Base-by-base conservation (phyloP, 495 filamentous ascomycete genomes). In the Talaromyces nanjingensis region DNA sequence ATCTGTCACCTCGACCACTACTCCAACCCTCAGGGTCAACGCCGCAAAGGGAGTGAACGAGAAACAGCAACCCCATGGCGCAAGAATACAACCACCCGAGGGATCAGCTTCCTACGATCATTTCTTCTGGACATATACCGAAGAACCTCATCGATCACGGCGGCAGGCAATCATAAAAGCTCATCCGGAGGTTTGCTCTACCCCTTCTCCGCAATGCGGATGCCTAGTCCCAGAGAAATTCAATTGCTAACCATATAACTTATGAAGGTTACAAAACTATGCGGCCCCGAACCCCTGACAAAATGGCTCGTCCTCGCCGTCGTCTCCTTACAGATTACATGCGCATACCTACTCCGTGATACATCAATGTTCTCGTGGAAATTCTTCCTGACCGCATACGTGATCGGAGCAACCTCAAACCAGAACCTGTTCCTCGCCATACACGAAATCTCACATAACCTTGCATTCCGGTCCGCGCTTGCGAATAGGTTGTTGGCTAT, bases 371-470 rank as follows among this genome's bases (percentile, higher is more conserved):
- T 93, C 64, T 93, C 91, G 67, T 90, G 84, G 81, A 81, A 77
- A 22, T 97, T 93, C 83, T 85, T 96, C 77, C 81, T 89, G 49
- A 89, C 90, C 0, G 91, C 91, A 63, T 99, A 99, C 79, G 77
- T 96, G 64, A 84, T 99, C 66, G 96, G 96, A 63, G 96, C 94
- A 7, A 99, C 96, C 0, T 85, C 92, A 45, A 99, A 98, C 83
- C 96, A 98, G 81, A 99, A 99, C 76, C 84, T 97, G 31, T 99
- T 99, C 81, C 86, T 99, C 9, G 92, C 96, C 56, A 99, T 99
- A 70, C 96, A 99, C 76, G 96, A 99, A 77, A 98, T 99, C 73
- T 94, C 91, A 22, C 96, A 99, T 77, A 99, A 98, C 67, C 84
- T 99, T 45, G 96, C 94, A 16, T 98, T 97, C 84, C 83, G 85